Conservation (phyloP, 768 basidiomycete species). For the Dioszegia crocea region DNA sequence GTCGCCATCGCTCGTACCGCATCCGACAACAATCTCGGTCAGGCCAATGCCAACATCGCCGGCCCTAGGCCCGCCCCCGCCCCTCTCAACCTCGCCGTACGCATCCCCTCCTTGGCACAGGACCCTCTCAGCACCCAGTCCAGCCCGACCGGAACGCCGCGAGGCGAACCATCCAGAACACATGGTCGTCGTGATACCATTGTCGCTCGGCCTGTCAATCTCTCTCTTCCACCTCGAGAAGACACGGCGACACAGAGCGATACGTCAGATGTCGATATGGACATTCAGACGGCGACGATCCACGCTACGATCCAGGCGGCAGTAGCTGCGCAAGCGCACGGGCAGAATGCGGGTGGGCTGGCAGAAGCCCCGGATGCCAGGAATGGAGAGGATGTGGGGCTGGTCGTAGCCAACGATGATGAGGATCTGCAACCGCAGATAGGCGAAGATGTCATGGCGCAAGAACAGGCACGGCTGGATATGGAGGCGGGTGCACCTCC, state of each 20-base stretch:
- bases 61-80: conserved; percentile 14
- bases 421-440: conserved; percentile 58
- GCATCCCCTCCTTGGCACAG: conserved; percentile 29
- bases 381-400: neutral
- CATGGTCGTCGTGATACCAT: conserved; percentile 42
- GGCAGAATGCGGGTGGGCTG: conserved; percentile 18
- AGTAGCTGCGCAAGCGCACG: conserved; percentile 14
- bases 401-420: conserved; percentile 1
- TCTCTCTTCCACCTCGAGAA: conserved; percentile 17
- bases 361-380: neutral
- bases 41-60: conserved; percentile 2
- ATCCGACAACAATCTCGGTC: conserved; percentile 28
- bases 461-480: conserved; percentile 39
- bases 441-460: conserved; percentile 74
- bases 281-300: conserved; percentile 35
- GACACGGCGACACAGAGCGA: conserved; percentile 37
- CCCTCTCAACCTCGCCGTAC: conserved; percentile 27
- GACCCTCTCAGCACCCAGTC: conserved; percentile 43
- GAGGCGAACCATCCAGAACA: conserved; percentile 8
- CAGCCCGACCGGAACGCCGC: conserved; percentile 46
- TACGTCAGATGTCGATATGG: conserved; percentile 42
- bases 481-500: conserved; percentile 66
- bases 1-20: conserved; percentile 23
- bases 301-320: conserved; percentile 27
- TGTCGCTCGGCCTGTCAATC: conserved; percentile 27